Evolutionary conservation across 73 alveolate species (phyloP), one percentile per base, ranked within the genome.

Genomic region (Paramecium primaurelia): DNA sequence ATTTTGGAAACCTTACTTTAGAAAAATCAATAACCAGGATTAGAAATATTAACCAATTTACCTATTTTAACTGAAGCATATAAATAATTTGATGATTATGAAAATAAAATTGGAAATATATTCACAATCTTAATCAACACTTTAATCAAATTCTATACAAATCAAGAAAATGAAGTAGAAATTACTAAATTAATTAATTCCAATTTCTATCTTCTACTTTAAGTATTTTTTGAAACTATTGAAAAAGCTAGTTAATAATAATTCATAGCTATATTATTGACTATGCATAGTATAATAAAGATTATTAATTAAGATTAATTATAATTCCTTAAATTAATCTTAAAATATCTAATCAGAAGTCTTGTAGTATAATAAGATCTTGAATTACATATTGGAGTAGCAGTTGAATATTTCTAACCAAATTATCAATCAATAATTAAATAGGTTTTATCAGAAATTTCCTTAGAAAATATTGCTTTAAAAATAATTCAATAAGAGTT

Each of bases 241-340:
- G 84, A 64, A 28, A 64, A 64, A 34, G 84, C 84, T 64, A 64
- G 84, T 64, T 64, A 64, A 32, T 64, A 64, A 34, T 28, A 64
- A 34, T 64, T 64, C 28, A 64, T 64, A 1, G 42, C 84, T 0
- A 64, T 64, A 12, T 26, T 64, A 64, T 28, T 64, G 16, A 64
- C 84, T 12, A 64, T 64, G 84, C 84, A 64, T 64, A 20, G 28
- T 28, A 32, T 64, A 9, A 64, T 64, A 26, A 64, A 64, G 12
- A 64, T 64, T 0, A 12, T 64, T 5, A 64, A 64, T 6, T 32
- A 28, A 32, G 84, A 64, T 11, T 32, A 64, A 34, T 12, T 64
- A 32, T 51, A 10, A 32, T 64, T 64, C 28, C 9, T 64, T 12
- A 64, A 64, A 64, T 32, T 64, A 64, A 34, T 54, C 11, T 54